Evolutionary conservation across 2,329 filamentous ascomycete genomes (phyloP), one percentile per base, ranked within the genome.

Genomic region (Penicillium sumatraense): DNA sequence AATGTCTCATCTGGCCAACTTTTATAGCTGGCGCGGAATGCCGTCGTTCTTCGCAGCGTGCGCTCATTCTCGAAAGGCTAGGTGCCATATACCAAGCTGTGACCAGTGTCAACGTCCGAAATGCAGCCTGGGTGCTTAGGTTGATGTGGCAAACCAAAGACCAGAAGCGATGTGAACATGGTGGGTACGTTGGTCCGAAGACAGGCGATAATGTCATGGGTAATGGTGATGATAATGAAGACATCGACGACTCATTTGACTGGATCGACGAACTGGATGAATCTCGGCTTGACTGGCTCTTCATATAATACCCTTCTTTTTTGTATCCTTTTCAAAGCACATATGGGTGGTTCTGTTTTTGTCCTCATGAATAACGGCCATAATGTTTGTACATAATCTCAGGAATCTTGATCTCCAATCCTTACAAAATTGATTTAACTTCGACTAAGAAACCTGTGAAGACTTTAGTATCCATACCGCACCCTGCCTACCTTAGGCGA

Each of bases 1-100:
- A 77, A 63, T 75, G 75, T 52, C 71, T 75, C 21, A 73, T 76
- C 33, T 78, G 75, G 75, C 74, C 75, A 1, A 72, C 74, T 1
- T 78, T 78, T 56, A 77, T 78, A 53, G 75, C 75, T 2, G 75
- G 75, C 21, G 74, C 73, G 2, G 75, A 78, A 54, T 75, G 71
- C 41, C 64, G 64, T 5, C 60, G 69, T 11, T 60, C 67, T 1
- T 59, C 64, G 13, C 73, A 75, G 23, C 67, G 72, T 2, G 60
- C 64, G 1, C 64, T 72, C 31, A 62, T 75, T 8, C 61, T 76
- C 3, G 66, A 72, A 13, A 67, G 63, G 8, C 65, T 77, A 2
- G 62, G 67, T 16, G 58, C 63, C 2, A 57, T 77, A 14, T 77
- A 74, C 60, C 68, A 72, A 24, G 62, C 64, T 35, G 65, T 74